Percentiles rank a stretch among this genome's conserved stretches.
phyloP scores from a whole-genome alignment of 176 grass and related monocot species.

The Aegilops speltoides region DNA sequence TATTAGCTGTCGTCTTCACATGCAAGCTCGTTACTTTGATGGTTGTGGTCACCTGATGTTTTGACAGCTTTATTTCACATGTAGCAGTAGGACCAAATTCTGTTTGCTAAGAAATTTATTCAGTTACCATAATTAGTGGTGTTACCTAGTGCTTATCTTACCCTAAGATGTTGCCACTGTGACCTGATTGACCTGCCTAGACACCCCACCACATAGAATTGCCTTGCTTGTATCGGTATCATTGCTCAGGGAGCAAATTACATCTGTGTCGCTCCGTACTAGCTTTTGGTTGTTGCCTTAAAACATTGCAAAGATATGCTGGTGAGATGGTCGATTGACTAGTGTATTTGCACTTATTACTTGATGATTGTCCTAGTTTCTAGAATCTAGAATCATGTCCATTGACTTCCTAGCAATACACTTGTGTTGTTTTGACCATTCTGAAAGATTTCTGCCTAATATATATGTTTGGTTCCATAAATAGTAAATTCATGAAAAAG shows the following conservation, averaged over 20 bases:
- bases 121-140: not conserved
- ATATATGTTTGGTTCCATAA: too few species aligned
- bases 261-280: not conserved
- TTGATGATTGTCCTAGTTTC: not conserved
- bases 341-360: not conserved
- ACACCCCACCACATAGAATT: too few species aligned
- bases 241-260: not conserved
- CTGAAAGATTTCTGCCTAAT: not conserved
- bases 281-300: not conserved
- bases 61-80: not conserved
- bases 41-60: not conserved
- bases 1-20: slow-evolving; percentile 6
- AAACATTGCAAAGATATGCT: slow-evolving; percentile 5
- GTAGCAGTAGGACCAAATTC: not conserved
- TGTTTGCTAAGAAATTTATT: not conserved
- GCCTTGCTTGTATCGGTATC: not conserved
- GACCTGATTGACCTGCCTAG: not conserved
- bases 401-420: not conserved
- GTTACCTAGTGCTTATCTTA: not conserved
- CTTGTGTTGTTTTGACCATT: slow-evolving; percentile 2
- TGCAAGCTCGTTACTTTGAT: slow-evolving; percentile 6
- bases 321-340: not conserved
- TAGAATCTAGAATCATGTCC: slow-evolving; percentile 19
- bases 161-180: not conserved
- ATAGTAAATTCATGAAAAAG: too few species aligned